Percentiles rank a stretch among this genome's conserved stretches.
Conservation (phyloP, 352 stramenopile species). For the Pythium folliculosum region DNA sequence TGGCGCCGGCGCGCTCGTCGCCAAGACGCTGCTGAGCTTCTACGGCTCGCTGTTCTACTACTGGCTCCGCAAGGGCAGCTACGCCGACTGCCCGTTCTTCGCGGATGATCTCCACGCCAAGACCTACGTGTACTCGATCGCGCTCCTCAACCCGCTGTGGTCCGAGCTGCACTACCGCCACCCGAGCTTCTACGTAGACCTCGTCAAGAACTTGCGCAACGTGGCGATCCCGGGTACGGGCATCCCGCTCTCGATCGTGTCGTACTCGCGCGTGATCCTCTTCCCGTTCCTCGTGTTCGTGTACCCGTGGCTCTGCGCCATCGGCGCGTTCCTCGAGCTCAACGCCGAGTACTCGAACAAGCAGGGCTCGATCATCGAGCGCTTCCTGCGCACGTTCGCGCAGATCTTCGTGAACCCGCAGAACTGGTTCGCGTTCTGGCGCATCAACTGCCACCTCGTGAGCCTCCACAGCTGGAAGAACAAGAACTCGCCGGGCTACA, state of each 20-base stretch:
- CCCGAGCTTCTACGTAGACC: constrained; percentile 92
- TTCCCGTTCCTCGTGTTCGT: constrained; percentile 88
- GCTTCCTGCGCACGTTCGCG: constrained; percentile 89
- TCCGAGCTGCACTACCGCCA: constrained; percentile 97
- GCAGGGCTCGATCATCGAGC: constrained; percentile 76
- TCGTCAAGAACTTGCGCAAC: constrained; percentile 97
- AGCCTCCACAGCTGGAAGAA: constrained; percentile 94
- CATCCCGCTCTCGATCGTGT: constrained; percentile 90
- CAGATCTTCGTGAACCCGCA: constrained; percentile 86
- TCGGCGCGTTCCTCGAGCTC: constrained; percentile 82
- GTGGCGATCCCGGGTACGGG: constrained; percentile 97
- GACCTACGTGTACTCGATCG: constrained; percentile 95
- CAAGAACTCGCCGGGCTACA: constrained; percentile 89
- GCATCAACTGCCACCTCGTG: constrained; percentile 95
- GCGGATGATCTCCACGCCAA: constrained; percentile 76
- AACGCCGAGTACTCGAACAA: constrained; percentile 60
- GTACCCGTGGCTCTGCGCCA: constrained; percentile 85
- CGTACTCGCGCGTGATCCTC: constrained; percentile 80
- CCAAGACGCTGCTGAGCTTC: constrained; percentile 64
- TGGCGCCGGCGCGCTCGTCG: constrained; percentile 27
- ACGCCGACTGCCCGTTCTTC: constrained; percentile 83
- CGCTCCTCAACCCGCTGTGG: constrained; percentile 94
- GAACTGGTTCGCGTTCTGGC: constrained; percentile 98
- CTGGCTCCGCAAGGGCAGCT: constrained; percentile 73
- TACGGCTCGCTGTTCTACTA: constrained; percentile 81